phyloP scores from a whole-genome alignment of 345 rosid species.

The Stellera chamaejasme region DNA sequence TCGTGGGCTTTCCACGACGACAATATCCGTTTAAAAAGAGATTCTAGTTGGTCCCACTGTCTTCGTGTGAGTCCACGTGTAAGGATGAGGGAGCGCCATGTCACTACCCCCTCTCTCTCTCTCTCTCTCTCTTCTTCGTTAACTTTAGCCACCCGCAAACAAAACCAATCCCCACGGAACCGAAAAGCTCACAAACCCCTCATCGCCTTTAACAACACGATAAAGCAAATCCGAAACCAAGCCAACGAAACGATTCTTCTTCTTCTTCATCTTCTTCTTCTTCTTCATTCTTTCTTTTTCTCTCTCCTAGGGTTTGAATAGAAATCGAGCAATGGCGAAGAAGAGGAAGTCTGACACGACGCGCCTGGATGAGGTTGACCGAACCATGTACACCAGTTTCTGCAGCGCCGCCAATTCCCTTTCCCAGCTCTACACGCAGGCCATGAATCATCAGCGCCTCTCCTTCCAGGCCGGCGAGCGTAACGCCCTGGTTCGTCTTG shows the following conservation, averaged over 20 bases:
- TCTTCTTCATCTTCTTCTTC: background rate
- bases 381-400: constrained; percentile 80
- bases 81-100: no score
- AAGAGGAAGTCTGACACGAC: constrained; percentile 81
- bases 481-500: constrained; percentile 41
- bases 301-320: constrained; percentile 6
- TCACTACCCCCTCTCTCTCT: constrained; percentile 4
- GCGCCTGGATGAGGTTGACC: constrained; percentile 87
- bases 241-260: no score
- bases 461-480: constrained; percentile 85
- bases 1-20: no score
- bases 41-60: no score
- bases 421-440: constrained; percentile 81
- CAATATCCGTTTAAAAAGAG: no score
- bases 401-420: constrained; percentile 93
- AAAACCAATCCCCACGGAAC: background rate
- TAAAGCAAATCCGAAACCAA: background rate
- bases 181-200: background rate
- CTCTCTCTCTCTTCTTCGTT: constrained; percentile 2
- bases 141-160: constrained; percentile 10
- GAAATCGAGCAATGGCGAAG: constrained; percentile 52
- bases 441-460: constrained; percentile 70
- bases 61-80: no score
- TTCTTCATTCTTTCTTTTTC: background rate
- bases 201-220: no score